phyloP scores from a whole-genome alignment of 2,329 filamentous ascomycete species.

The Stachybotrys echinatus region DNA sequence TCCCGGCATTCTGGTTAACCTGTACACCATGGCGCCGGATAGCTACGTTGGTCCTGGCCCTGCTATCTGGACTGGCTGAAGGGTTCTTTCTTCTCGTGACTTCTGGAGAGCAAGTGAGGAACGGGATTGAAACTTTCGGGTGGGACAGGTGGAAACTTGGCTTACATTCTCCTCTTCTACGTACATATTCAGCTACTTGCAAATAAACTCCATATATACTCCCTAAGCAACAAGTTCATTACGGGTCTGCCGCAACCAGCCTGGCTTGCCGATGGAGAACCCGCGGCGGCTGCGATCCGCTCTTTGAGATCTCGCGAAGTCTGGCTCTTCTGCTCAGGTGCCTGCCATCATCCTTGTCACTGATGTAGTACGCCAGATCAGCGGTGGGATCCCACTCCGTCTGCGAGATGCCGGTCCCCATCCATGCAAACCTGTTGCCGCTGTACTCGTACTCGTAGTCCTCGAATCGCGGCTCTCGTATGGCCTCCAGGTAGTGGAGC shows the following conservation, averaged over 20 bases:
- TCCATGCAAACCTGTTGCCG: constrained; percentile 31
- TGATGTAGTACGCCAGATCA: constrained; percentile 34
- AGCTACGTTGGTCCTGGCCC: not conserved
- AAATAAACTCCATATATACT: not conserved
- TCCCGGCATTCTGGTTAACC: constrained; percentile 1
- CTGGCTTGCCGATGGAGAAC: not conserved
- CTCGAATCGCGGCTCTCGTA: constrained; percentile 33
- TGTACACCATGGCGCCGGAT: not conserved
- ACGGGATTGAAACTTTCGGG: no score
- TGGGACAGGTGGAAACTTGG: no score
- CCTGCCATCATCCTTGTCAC: constrained; percentile 25
- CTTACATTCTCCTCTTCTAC: no score
- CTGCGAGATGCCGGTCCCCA: constrained; percentile 38
- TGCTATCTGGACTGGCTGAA: constrained; percentile 1
- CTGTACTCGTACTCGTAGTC: constrained; percentile 37
- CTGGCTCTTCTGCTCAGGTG: constrained; percentile 14
- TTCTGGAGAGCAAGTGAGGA: no score
- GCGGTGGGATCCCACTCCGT: constrained; percentile 31
- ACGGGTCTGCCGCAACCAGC: not conserved
- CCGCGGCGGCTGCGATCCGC: not conserved
- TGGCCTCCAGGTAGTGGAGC: constrained; percentile 1
- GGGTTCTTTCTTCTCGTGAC: no score
- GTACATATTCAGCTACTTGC: no score
- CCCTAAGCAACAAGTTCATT: not conserved
- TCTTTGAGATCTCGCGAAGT: no score